Evolutionary conservation across 1,139 yeast genomes (phyloP).

Genomic region (Lodderomyces orthopsilosis): DNA sequence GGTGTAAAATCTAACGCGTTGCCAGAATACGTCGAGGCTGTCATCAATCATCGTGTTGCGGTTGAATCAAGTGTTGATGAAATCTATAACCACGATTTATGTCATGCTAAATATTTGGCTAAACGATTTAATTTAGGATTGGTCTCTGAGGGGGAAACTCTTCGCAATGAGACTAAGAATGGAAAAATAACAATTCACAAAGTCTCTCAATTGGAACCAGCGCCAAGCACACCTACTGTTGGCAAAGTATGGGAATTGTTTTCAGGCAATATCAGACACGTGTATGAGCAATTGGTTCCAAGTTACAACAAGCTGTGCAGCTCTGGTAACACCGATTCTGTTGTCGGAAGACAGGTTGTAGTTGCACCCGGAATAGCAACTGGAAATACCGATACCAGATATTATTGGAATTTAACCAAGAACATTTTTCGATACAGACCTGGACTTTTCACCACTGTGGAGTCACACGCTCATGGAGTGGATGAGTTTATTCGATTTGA

Average conservation of each 20-base stretch:
- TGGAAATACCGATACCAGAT: conserved; percentile 38
- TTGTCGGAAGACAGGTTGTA: conserved; percentile 12
- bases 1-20: conserved; percentile 38
- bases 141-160: conserved; percentile 27
- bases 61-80: conserved; percentile 28
- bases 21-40: conserved; percentile 29
- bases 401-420: conserved; percentile 32
- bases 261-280: conserved; percentile 53
- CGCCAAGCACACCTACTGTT: conserved; percentile 51
- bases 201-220: conserved; percentile 43
- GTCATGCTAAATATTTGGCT: conserved; percentile 27
- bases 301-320: not conserved
- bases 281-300: conserved; percentile 42
- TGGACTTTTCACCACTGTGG: conserved; percentile 19
- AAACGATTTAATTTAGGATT: conserved; percentile 35
- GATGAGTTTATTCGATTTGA: conserved; percentile 31
- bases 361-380: conserved; percentile 32
- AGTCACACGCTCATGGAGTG: conserved; percentile 31
- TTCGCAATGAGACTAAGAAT: conserved; percentile 23
- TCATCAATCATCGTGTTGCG: conserved; percentile 33
- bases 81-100: conserved; percentile 37
- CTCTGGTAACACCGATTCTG: conserved; percentile 2
- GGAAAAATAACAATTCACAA: conserved; percentile 44
- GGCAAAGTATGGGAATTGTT: conserved; percentile 50
- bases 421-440: conserved; percentile 34